Conservation (phyloP, 2,329 filamentous ascomycete species). For the Orbilia ellipsospora region DNA sequence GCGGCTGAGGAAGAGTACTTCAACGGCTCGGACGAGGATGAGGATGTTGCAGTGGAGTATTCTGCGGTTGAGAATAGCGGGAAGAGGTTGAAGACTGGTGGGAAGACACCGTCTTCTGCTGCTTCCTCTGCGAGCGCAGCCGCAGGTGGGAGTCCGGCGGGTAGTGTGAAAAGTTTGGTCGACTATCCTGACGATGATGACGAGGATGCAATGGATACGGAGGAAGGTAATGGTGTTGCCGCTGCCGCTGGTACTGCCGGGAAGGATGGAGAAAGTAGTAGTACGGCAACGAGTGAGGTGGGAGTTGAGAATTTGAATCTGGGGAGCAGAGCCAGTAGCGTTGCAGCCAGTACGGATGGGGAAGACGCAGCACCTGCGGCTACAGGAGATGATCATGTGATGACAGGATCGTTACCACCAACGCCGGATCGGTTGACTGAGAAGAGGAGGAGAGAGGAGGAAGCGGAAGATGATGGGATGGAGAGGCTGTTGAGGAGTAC, state of each 20-base stretch:
- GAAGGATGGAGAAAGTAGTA: constrained; percentile 59
- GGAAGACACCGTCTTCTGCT: constrained; percentile 54
- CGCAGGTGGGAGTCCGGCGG: constrained; percentile 72
- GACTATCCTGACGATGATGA: constrained; percentile 89
- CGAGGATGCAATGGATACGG: constrained; percentile 75
- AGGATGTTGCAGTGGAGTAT: constrained; percentile 66
- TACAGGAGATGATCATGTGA: constrained; percentile 47
- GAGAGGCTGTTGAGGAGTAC: constrained; percentile 74
- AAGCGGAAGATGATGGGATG: constrained; percentile 93
- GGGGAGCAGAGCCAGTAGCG: constrained; percentile 37
- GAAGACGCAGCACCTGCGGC: constrained; percentile 20
- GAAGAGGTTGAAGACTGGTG: constrained; percentile 57
- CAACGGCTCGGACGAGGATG: constrained; percentile 87
- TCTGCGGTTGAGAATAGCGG: constrained; percentile 62
- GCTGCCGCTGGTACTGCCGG: constrained; percentile 60
- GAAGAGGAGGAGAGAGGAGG: constrained; percentile 79
- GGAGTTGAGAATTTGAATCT: constrained; percentile 50
- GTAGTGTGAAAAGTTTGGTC: constrained; percentile 78
- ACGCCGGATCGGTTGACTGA: constrained; percentile 84
- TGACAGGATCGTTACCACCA: constrained; percentile 61
- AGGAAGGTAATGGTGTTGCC: constrained; percentile 63
- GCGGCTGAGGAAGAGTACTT: constrained; percentile 92
- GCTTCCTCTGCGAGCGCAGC: constrained; percentile 58
- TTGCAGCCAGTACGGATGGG: constrained; percentile 19
- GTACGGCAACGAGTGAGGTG: constrained; percentile 52